These are phyloP conservation scores for Candida labiduridarum DNA, from an alignment of 1,139 yeast genomes.

Conservation along the genomic window DNA sequence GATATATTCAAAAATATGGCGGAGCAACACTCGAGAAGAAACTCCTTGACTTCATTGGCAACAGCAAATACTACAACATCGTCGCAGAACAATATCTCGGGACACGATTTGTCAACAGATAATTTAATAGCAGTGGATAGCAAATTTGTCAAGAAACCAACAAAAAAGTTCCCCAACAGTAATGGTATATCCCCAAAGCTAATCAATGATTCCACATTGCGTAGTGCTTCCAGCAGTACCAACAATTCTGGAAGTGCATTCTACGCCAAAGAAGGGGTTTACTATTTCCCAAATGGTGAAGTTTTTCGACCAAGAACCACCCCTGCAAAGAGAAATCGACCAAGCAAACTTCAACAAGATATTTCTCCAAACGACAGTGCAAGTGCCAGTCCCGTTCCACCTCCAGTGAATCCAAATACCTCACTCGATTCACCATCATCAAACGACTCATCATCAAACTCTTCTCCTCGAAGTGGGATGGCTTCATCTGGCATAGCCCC, in stretches of 20 bases:
- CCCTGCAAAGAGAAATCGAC: conserved; percentile 42
- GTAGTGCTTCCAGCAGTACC: not conserved
- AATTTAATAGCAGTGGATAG: conserved; percentile 40
- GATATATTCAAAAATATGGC: conserved; percentile 1
- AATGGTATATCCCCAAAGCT: conserved; percentile 13
- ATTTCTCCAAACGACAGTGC: conserved; percentile 6
- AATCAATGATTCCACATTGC: conserved; percentile 5
- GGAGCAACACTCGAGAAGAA: conserved; percentile 24
- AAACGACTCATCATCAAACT: not conserved
- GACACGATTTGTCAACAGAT: conserved; percentile 38
- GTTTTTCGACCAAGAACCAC: conserved; percentile 50
- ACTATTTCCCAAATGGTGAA: conserved; percentile 58
- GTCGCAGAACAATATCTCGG: conserved; percentile 4
- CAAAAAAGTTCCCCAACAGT: conserved; percentile 24
- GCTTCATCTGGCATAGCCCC: not conserved
- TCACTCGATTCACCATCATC: not conserved
- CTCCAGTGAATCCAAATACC: conserved; percentile 1
- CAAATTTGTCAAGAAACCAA: conserved; percentile 36
- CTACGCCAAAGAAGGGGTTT: conserved; percentile 19
- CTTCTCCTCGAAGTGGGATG: not conserved
- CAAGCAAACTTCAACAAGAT: conserved; percentile 25
- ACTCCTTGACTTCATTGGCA: conserved; percentile 38
- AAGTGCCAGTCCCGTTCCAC: conserved; percentile 1
- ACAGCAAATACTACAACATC: conserved; percentile 19
- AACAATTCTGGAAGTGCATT: conserved; percentile 7